Conservation (phyloP, 2,329 filamentous ascomycete genomes). For the Colletotrichum incanum region DNA sequence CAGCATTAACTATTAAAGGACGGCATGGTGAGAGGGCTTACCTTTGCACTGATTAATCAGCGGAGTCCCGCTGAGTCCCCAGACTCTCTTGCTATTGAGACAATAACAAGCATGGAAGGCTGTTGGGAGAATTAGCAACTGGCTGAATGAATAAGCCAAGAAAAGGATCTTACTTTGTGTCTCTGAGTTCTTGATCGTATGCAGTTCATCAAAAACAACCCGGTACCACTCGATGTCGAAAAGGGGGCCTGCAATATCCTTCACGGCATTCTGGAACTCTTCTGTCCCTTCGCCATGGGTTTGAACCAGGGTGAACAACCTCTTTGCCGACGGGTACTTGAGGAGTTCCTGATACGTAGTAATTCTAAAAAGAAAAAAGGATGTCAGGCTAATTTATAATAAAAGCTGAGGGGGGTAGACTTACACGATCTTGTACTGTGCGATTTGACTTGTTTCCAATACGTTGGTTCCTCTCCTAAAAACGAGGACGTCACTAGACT, state of each 20-base stretch:
- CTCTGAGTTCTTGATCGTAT: slow-evolving; percentile 67
- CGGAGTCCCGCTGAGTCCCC: slow-evolving; percentile 1
- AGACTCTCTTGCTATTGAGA: not conserved
- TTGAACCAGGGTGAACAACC: not conserved
- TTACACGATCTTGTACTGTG: slow-evolving; percentile 17
- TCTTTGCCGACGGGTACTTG: not conserved
- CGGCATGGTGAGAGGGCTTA: not conserved
- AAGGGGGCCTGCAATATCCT: not conserved
- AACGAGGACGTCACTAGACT: not conserved
- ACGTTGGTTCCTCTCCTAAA: not conserved
- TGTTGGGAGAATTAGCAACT: not conserved
- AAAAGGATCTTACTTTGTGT: slow-evolving; percentile 48
- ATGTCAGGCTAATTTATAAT: not conserved
- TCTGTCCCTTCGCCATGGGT: not conserved
- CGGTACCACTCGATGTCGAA: slow-evolving; percentile 8
- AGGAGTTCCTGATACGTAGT: slow-evolving; percentile 5
- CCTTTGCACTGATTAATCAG: slow-evolving; percentile 3
- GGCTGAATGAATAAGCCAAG: too few relatives aligned
- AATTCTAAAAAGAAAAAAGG: not conserved
- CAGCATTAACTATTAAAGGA: not conserved
- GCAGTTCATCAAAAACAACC: slow-evolving; percentile 59
- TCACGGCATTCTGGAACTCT: not conserved
- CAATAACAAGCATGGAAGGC: not conserved
- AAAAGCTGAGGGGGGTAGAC: not conserved
- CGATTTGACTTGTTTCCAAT: not conserved